Evolutionary conservation across 2,329 filamentous ascomycete species (phyloP), one percentile per base, ranked within the genome.

Genomic region (Penicillium sp.): DNA sequence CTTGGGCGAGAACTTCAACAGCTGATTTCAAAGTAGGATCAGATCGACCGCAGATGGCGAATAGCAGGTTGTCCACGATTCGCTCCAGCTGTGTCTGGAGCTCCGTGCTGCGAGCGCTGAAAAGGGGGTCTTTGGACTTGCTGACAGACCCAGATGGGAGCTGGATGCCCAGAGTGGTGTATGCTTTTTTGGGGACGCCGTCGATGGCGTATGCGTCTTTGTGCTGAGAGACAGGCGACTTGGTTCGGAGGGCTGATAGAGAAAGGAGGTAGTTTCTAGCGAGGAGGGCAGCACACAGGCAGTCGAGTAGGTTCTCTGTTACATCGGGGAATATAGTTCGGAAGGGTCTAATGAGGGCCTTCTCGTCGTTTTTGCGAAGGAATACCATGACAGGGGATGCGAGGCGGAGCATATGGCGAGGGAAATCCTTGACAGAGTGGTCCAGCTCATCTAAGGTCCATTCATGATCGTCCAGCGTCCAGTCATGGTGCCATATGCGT

Each of bases 401-500:
- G 10, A 76, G 65, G 19, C 67, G 69, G 6, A 75, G 67, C 65
- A 71, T 71, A 39, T 69, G 64, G 11, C 66, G 68, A 19, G 74
- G 72, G 19, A 70, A 73, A 19, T 72, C 69, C 38, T 70, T 73
- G 13, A 75, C 68, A 1, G 71, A 74, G 27, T 71, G 65, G 13
- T 75, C 73, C 25, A 76, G 65, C 59, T 76, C 71, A 33, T 74
- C 70, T 1, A 76, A 63, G 5, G 72, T 71, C 74, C 74, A 76
- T 55, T 75, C 73, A 46, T 75, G 70, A 50, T 76, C 72, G 45
- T 76, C 73, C 5, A 75, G 60, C 7, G 72, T 72, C 73, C 73
- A 76, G 50, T 74, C 69, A 39, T 72, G 69, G 41, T 75, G 70
- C 70, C 72, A 72, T 60, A 68, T 68, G 1, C 57, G 50, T 33